phyloP scores from a whole-genome alignment of 2,329 filamentous ascomycete species.

The Coniochaeta sp. region DNA sequence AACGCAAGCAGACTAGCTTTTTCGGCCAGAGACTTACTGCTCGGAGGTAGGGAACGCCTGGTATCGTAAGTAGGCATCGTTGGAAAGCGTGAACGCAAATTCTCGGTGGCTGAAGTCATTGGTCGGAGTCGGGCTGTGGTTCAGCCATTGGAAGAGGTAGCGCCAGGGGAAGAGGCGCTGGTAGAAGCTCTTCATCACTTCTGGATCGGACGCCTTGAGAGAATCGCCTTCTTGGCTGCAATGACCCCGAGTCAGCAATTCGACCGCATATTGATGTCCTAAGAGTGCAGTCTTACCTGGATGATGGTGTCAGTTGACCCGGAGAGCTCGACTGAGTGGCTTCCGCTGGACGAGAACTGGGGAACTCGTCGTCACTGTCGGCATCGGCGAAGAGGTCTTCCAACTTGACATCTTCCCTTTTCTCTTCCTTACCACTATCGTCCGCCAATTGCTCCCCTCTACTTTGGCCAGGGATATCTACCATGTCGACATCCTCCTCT shows the following conservation, averaged over 20 bases:
- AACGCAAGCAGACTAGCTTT: neutral
- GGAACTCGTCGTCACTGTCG: slow-evolving; percentile 55
- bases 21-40: slow-evolving; percentile 27
- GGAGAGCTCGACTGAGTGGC: neutral
- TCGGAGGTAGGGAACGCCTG: slow-evolving; percentile 57
- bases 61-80: slow-evolving; percentile 88
- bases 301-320: neutral
- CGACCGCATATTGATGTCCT: neutral
- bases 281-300: neutral
- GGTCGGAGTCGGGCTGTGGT: slow-evolving; percentile 79
- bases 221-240: slow-evolving; percentile 24
- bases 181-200: slow-evolving; percentile 89
- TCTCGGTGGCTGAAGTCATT: slow-evolving; percentile 89
- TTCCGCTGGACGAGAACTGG: slow-evolving; percentile 28
- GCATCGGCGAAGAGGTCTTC: slow-evolving; percentile 52
- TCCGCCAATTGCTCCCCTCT: neutral
- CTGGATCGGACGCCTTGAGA: slow-evolving; percentile 56
- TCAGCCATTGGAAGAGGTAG: slow-evolving; percentile 94
- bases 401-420: slow-evolving; percentile 41
- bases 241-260: neutral
- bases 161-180: slow-evolving; percentile 93
- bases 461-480: neutral
- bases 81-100: slow-evolving; percentile 91
- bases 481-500: slow-evolving; percentile 31
- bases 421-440: slow-evolving; percentile 3